These are phyloP conservation scores for Pseudogymnoascus sp. DNA, from an alignment of 2,329 filamentous ascomycete genomes.

Conservation along the genomic window DNA sequence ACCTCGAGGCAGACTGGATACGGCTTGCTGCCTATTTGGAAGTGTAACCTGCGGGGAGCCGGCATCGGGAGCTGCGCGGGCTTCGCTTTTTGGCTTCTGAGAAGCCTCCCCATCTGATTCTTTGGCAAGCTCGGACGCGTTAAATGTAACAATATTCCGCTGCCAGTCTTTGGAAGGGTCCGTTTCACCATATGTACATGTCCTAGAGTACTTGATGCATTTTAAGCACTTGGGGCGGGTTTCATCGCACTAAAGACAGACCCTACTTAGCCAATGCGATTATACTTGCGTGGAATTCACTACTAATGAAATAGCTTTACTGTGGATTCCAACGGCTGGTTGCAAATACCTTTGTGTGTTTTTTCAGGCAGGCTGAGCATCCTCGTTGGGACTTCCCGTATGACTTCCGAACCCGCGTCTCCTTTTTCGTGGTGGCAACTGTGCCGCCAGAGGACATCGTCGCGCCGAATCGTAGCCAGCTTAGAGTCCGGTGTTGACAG, in stretches of 20 bases:
- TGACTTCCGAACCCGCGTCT: not conserved
- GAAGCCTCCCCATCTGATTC: not conserved
- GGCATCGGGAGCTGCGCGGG: not conserved
- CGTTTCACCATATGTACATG: not conserved
- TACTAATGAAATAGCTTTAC: not conserved
- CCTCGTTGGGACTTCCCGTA: not conserved
- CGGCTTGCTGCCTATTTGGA: not conserved
- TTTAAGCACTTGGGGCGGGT: not conserved
- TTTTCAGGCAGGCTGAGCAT: not conserved
- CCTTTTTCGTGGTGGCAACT: not conserved
- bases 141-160: not conserved
- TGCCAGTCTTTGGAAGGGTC: not conserved
- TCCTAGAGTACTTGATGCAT: conserved; percentile 1
- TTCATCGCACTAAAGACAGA: not conserved
- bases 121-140: not conserved
- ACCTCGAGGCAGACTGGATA: not conserved
- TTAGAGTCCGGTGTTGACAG: not conserved
- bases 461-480: not conserved
- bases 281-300: not conserved
- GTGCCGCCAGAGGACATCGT: not conserved
- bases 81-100: not conserved
- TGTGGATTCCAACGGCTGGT: not conserved
- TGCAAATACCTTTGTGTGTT: not conserved
- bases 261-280: not conserved
- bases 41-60: not conserved